These are phyloP conservation scores for Rheum nobile DNA, from an alignment of 148 eudicot genomes.

Conservation along the genomic window DNA sequence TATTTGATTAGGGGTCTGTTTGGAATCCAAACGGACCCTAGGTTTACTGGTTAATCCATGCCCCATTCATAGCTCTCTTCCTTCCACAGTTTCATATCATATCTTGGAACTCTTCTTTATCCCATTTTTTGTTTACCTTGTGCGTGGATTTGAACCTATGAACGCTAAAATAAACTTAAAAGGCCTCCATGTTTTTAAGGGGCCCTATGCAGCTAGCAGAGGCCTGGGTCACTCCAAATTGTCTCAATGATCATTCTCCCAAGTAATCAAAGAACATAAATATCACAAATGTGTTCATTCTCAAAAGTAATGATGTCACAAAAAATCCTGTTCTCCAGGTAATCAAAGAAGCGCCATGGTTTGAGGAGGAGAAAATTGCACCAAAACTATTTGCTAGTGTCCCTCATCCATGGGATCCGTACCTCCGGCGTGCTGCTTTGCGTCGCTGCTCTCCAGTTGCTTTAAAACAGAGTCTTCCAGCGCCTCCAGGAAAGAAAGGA, in stretches of 20 bases:
- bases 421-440: conserved; percentile 25
- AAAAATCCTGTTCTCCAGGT: neutral
- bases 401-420: conserved; percentile 75
- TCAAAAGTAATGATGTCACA: neutral
- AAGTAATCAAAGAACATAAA: neutral
- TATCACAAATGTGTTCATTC: neutral
- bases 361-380: neutral
- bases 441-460: conserved; percentile 23
- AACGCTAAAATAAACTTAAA: too few species aligned
- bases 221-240: neutral
- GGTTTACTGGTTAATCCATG: too few species aligned
- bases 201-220: neutral
- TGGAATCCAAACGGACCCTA: too few species aligned
- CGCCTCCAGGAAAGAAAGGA: conserved; percentile 92
- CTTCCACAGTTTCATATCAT: too few species aligned
- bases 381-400: conserved; percentile 22
- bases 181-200: too few species aligned
- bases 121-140: too few species aligned
- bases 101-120: too few species aligned
- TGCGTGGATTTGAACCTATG: too few species aligned
- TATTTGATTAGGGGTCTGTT: too few species aligned
- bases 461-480: conserved; percentile 80
- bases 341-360: neutral
- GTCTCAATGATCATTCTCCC: neutral
- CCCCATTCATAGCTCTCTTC: too few species aligned